Evolutionary conservation across 2,329 filamentous ascomycete genomes (phyloP).

Genomic region (Talaromyces sp.): DNA sequence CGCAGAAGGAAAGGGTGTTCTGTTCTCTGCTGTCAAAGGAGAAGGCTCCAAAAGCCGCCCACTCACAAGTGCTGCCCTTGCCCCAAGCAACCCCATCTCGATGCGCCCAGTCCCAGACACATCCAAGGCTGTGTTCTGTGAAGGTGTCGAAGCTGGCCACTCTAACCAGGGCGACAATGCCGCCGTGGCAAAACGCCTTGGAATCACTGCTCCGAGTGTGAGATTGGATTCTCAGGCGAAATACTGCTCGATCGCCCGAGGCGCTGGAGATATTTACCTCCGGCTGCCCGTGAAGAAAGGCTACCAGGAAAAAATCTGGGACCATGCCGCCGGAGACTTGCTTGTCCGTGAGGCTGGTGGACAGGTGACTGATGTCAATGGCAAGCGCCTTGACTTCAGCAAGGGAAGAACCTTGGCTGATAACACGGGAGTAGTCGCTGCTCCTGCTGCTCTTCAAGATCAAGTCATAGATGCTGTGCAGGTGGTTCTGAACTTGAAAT

Average conservation of each 20-base stretch:
- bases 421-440: constrained; percentile 93
- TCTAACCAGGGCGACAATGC: constrained; percentile 85
- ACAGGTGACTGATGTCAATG: constrained; percentile 81
- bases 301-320: constrained; percentile 99
- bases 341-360: constrained; percentile 94
- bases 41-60: constrained; percentile 76
- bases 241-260: constrained; percentile 90
- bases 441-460: constrained; percentile 68
- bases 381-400: constrained; percentile 80
- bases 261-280: constrained; percentile 91
- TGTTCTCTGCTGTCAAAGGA: constrained; percentile 79
- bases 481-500: constrained; percentile 60
- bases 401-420: constrained; percentile 76
- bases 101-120: constrained; percentile 77
- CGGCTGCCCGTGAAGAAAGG: constrained; percentile 77
- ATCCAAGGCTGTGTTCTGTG: constrained; percentile 82
- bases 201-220: constrained; percentile 83
- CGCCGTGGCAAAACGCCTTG: constrained; percentile 74
- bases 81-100: constrained; percentile 58
- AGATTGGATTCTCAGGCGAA: constrained; percentile 98
- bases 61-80: constrained; percentile 49
- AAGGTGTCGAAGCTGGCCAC: constrained; percentile 91
- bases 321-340: constrained; percentile 90
- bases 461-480: constrained; percentile 77
- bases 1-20: constrained; percentile 70